Base-by-base conservation (phyloP, 441 rosid genomes). In the Geranium incanum region DNA sequence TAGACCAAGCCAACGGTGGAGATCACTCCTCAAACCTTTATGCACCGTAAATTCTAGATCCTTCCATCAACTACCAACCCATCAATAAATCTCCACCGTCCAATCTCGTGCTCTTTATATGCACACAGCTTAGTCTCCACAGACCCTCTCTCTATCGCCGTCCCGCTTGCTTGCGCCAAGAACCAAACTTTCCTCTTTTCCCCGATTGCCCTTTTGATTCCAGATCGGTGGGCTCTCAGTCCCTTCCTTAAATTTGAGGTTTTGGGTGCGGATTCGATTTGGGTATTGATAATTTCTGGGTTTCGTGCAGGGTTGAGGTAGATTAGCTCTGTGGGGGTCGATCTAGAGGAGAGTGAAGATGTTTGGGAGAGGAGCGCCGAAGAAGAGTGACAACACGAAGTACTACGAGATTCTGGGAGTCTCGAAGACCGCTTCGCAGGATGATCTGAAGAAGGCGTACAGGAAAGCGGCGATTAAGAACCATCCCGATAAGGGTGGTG, bases 401-500 rank as follows among this genome's bases (percentile, higher is more conserved):
- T 75, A 75, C 66, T 75, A 75, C 15, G 78, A 76, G 59, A 67
- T 76, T 6, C 69, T 76, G 36, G 78, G 78, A 0, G 78, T 76
- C 13, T 48, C 78, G 12, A 76, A 71, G 75, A 15, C 63, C 72
- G 78, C 78, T 5, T 71, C 75, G 48, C 78, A 36, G 78, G 78
- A 76, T 8, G 75, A 76, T 37, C 65, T 76, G 13, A 76, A 76
- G 75, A 76, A 76, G 72, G 78, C 78, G 4, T 76, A 76, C 19
- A 50, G 39, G 72, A 76, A 76, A 41, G 78, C 78, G 72, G 78
- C 78, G 41, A 76, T 76, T 68, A 76, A 71, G 69, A 76, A 76
- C 57, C 78, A 76, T 52, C 78, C 78, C 36, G 78, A 76, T 36
- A 76, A 76, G 68, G 78, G 78, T 6, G 78, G 78, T 50, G 78